Evolutionary conservation across 163 green algal genomes (phyloP).

Genomic region (Coccomyxa subellipsoidea): DNA sequence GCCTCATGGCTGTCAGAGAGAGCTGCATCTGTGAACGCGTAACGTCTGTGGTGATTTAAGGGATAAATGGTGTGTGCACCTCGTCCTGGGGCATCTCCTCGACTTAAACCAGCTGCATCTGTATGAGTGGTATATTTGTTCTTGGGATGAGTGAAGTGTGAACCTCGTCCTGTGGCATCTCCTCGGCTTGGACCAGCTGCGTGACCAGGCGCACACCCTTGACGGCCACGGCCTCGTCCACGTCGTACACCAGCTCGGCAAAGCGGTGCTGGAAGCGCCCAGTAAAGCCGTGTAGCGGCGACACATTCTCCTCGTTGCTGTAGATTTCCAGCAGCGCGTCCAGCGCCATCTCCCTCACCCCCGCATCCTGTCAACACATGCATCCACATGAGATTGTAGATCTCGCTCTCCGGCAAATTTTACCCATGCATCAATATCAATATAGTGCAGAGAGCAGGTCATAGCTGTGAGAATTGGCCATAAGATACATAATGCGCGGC

Average conservation of each 20-base stretch:
- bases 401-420: neutral
- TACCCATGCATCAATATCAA: too few species aligned
- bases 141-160: neutral
- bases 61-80: too few species aligned
- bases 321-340: slow-evolving; percentile 59
- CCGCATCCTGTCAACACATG: slow-evolving; percentile 35
- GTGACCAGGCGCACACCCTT: slow-evolving; percentile 49
- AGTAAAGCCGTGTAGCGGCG: slow-evolving; percentile 72
- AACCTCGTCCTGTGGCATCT: slow-evolving; percentile 12
- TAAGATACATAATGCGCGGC: too few species aligned
- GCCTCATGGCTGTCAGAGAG: too few species aligned
- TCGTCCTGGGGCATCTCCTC: slow-evolving; percentile 11
- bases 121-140: too few species aligned
- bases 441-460: too few species aligned
- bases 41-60: too few species aligned
- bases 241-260: slow-evolving; percentile 76
- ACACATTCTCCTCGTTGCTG: slow-evolving; percentile 54
- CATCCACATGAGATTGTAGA: neutral
- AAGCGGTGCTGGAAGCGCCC: slow-evolving; percentile 74
- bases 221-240: slow-evolving; percentile 70
- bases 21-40: too few species aligned
- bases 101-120: neutral
- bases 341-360: slow-evolving; percentile 46
- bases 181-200: neutral
- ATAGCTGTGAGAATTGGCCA: too few species aligned